Evolutionary conservation across 176 grass and related monocot genomes (phyloP), one percentile per base, ranked within the genome.

Genomic region (Lolium perenne): DNA sequence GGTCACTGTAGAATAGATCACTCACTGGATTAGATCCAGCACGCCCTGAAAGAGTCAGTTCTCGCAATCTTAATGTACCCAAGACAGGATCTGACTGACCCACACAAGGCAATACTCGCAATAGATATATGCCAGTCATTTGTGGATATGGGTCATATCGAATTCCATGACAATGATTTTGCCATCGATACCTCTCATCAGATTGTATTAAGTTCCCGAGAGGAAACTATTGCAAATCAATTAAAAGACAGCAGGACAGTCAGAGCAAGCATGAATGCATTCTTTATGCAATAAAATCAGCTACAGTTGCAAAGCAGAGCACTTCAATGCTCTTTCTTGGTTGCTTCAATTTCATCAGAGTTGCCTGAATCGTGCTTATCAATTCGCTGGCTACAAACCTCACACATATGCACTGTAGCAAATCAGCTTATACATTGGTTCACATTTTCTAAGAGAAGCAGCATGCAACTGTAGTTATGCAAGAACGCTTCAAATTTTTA

Each of bases 111-210:
- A 56, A 78, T 56, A 72, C 82, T 63, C 32, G 49, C 32, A 65
- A 66, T 65, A 76, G 38, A 86, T 47, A 74, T 74, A 77, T 84
- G 23, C 49, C 61, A 81, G 50, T 77, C 8, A 49, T 80, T 47
- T 45, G 61, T 78, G 62, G 65, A 72, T 51, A 75, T 49, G 70
- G 49, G 48, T 40, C 80, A 87, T 56, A 56, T 84, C 41, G 80
- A 81, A 84, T 76, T 75, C 75, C 75, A 63, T 56, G 41, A 84
- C 74, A 58, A 87, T 91, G 84, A 87, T 87, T 87, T 87, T 40
- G 81, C 76, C 10, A 84, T 87, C 68, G 76, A 87, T 79, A 61
- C n/a, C 85, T 69, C 89, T 79, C 45, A 61, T 87, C 58, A 75
- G 80, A 11, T 58, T 67, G 74, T 25, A 79, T 86, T 67, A 90